These are phyloP conservation scores for Cutaneotrichosporon mucoides DNA, from an alignment of 1,284 basidiomycete species.

Conservation along the genomic window DNA sequence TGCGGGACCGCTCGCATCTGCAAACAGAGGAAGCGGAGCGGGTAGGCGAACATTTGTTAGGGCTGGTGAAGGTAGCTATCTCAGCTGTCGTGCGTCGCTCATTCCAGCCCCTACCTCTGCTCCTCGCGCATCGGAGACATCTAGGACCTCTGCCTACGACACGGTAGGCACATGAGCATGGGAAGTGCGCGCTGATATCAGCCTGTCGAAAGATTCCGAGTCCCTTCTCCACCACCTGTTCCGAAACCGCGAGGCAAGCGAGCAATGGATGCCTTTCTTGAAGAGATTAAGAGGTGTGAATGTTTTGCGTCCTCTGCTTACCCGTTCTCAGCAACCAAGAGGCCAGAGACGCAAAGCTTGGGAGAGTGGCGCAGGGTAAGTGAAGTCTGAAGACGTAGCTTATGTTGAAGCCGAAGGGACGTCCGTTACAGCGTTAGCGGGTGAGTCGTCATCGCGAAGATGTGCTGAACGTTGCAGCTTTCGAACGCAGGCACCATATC, in stretches of 20 bases:
- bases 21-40: neutral
- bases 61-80: constrained; percentile 50
- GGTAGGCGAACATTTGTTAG: constrained; percentile 62
- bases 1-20: neutral
- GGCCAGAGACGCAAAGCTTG: constrained; percentile 74
- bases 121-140: no score
- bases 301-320: no score
- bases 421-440: constrained; percentile 81
- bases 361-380: constrained; percentile 61
- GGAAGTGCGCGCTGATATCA: no score
- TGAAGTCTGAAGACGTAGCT: neutral
- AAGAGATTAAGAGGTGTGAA: constrained; percentile 80
- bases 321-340: constrained; percentile 70
- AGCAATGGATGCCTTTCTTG: constrained; percentile 87
- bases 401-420: constrained; percentile 49
- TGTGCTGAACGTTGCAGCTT: constrained; percentile 4
- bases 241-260: constrained; percentile 79
- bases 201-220: neutral
- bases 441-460: constrained; percentile 42
- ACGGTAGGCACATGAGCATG: no score
- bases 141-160: no score
- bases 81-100: no score
- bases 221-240: constrained; percentile 53
- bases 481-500: constrained; percentile 14
- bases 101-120: no score